These are phyloP conservation scores for Teratosphaeriaceae sp. DNA, from an alignment of 2,329 filamentous ascomycete species.

Conservation along the genomic window DNA sequence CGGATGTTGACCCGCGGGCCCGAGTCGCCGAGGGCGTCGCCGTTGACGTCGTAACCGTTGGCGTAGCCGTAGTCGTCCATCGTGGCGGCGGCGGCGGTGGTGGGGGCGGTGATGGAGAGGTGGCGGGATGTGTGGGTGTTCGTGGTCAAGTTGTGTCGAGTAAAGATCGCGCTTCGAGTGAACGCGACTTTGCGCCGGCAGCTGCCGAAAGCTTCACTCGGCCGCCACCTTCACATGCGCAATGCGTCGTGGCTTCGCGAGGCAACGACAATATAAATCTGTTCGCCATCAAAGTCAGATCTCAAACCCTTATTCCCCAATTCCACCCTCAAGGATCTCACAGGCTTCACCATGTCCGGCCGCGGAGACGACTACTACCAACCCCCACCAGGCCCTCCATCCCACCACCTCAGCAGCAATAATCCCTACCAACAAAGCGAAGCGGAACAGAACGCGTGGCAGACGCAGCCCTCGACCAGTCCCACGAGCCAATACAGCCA, in stretches of 20 bases:
- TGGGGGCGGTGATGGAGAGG: background rate
- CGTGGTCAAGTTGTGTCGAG: too few relatives aligned
- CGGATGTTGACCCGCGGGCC: conserved; percentile 6
- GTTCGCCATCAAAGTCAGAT: background rate
- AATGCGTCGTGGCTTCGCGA: background rate
- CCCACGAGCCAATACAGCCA: conserved; percentile 1
- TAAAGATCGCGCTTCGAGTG: background rate
- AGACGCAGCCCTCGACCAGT: conserved; percentile 2
- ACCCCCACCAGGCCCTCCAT: conserved; percentile 1
- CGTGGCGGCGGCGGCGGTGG: background rate
- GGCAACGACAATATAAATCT: background rate
- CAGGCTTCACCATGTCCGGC: background rate
- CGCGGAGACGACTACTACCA: conserved; percentile 1
- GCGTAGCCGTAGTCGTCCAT: conserved; percentile 4
- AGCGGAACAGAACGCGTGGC: conserved; percentile 7
- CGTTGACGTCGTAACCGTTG: conserved; percentile 3
- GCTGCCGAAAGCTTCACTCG: background rate
- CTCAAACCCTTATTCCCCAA: too few relatives aligned
- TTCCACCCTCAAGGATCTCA: background rate
- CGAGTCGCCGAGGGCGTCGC: background rate
- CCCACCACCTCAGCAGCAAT: conserved; percentile 4
- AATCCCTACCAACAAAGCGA: conserved; percentile 7
- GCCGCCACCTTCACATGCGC: background rate
- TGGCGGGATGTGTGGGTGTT: background rate
- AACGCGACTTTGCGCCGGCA: conserved; percentile 3